These are phyloP conservation scores for Ascochyta clinopodiicola DNA, from an alignment of 2,329 filamentous ascomycete species.

Conservation along the genomic window DNA sequence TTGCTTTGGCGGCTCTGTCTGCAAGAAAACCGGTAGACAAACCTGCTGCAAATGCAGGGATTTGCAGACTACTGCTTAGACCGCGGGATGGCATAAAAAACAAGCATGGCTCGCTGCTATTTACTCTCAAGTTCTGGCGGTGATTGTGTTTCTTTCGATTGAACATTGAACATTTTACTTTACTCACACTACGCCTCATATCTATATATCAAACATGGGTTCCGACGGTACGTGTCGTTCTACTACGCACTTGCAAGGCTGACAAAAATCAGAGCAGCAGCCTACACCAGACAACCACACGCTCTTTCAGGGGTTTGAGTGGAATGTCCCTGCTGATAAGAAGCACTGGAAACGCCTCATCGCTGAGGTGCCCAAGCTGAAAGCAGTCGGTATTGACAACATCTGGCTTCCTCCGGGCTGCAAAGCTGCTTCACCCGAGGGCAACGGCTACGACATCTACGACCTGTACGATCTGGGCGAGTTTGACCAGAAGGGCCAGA, in stretches of 20 bases:
- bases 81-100: conserved; percentile 2
- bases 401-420: conserved; percentile 74
- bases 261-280: conserved; percentile 31
- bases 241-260: not conserved
- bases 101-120: conserved; percentile 2
- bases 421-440: conserved; percentile 66
- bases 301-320: conserved; percentile 76
- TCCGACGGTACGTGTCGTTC: conserved; percentile 30
- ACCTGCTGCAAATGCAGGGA: conserved; percentile 11
- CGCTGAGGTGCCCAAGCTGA: conserved; percentile 60
- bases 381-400: conserved; percentile 62
- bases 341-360: conserved; percentile 66
- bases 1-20: conserved; percentile 11
- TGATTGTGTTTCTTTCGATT: not conserved
- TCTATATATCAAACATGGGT: conserved; percentile 24
- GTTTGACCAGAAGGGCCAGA: conserved; percentile 72
- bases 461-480: conserved; percentile 75
- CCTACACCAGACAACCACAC: conserved; percentile 48
- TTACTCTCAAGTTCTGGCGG: conserved; percentile 4
- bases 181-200: not conserved
- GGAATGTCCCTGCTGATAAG: conserved; percentile 69
- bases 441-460: conserved; percentile 69
- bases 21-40: conserved; percentile 8
- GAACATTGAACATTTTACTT: not conserved
- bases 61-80: not conserved